phyloP scores from a whole-genome alignment of 2,329 filamentous ascomycete species.

The Microcera coccophila region DNA sequence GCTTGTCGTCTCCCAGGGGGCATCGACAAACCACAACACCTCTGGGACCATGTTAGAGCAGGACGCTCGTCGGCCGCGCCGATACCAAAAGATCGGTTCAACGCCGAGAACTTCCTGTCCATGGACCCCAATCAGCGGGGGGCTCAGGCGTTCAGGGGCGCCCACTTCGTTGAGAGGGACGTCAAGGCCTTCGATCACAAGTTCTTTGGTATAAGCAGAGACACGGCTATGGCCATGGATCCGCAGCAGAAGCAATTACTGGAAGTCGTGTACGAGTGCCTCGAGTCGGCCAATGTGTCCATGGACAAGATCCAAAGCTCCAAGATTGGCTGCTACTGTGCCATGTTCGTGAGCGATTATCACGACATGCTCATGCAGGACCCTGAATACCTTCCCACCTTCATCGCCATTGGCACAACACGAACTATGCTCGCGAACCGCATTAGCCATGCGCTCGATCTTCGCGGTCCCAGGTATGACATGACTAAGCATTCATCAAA shows the following conservation, averaged over 20 bases:
- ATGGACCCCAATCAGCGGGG: slow-evolving; percentile 25
- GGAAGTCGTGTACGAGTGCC: slow-evolving; percentile 33
- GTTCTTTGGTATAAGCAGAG: slow-evolving; percentile 28
- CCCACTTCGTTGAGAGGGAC: slow-evolving; percentile 31
- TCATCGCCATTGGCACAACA: slow-evolving; percentile 25
- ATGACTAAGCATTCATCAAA: slow-evolving; percentile 10
- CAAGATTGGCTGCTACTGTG: background rate
- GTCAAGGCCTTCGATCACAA: slow-evolving; percentile 25
- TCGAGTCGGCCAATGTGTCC: slow-evolving; percentile 34
- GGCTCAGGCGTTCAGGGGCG: slow-evolving; percentile 27
- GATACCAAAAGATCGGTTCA: slow-evolving; percentile 12
- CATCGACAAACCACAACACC: slow-evolving; percentile 12
- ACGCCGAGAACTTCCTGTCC: slow-evolving; percentile 12
- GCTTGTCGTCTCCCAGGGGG: slow-evolving; percentile 24
- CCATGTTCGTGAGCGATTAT: slow-evolving; percentile 2
- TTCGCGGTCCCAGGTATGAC: slow-evolving; percentile 42
- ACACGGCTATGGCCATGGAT: slow-evolving; percentile 28
- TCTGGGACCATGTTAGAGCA: slow-evolving; percentile 24
- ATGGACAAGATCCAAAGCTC: slow-evolving; percentile 19
- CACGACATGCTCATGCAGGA: slow-evolving; percentile 34
- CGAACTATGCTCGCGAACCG: slow-evolving; percentile 29
- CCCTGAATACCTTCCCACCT: slow-evolving; percentile 30
- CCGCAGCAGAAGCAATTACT: slow-evolving; percentile 36
- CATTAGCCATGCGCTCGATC: slow-evolving; percentile 35
- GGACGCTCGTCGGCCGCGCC: slow-evolving; percentile 13